Base-by-base conservation (phyloP, 164 flowering plant genomes). In the Liriodendron chinense region DNA sequence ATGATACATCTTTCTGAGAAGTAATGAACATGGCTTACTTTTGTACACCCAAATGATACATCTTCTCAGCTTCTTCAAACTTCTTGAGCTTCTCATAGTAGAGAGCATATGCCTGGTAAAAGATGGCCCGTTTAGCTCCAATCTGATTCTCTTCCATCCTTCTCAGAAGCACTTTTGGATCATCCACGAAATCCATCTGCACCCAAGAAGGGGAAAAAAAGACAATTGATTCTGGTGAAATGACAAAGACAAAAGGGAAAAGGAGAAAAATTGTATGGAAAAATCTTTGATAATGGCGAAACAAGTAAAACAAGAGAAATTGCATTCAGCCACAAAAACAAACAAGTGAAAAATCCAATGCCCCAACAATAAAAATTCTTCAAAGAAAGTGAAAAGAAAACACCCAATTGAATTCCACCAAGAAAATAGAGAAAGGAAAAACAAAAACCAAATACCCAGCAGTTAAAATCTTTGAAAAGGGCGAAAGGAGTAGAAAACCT, bases 151-250 rank as follows among this genome's bases (percentile, higher is more conserved):
- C 75, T 83, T 91, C 98, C 99, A 96, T 92, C 18, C 85, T 80
- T 59, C 76, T 85, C 79, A 96, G 65, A 47, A 92, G 74, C 1
- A 73, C 82, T 70, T 75, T 84, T 10, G 95, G 98, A 49, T 96
- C 89, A 77, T 89, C 97, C 85, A 94, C 92, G 78, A 80, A 91
- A 84, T 96, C 98, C 99, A 96, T 89, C 98, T 94, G 76, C 68
- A 62, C 18, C 47, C 62, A 65, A 26, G 59, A 53, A 13, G 12
- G 59, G 12, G 5, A 7, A 7, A 21, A 72, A 23, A 24, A 23
- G 14, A 2, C 47, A 12, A 67, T 28, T 28, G 7, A 63, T 20
- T 63, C 25, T 1, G 2, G 9, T 13, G 1, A 67, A 67, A 67
- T 14, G 9, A 53, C 20, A 53, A 67, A 28, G 69, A 67, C 66